Evolutionary conservation across 768 basidiomycete genomes (phyloP).

Genomic region (Lactarius indigo): DNA sequence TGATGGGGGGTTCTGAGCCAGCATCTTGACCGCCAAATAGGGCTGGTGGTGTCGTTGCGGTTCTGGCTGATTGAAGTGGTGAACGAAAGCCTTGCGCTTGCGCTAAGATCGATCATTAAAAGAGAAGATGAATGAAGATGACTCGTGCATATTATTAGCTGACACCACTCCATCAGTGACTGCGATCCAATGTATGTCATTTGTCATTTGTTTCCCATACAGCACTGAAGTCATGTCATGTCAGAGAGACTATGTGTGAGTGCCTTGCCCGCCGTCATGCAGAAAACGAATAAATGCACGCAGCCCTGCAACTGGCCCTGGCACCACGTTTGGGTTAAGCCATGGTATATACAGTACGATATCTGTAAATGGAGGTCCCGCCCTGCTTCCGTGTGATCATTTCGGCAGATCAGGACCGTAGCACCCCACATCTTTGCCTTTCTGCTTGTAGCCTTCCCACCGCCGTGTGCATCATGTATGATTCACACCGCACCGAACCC

Average conservation of each 20-base stretch:
- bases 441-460: not conserved
- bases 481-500: not conserved
- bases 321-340: not conserved
- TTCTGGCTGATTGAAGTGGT: not conserved
- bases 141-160: not conserved
- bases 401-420: not conserved
- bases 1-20: not conserved
- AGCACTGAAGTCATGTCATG: not conserved
- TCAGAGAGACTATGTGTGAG: not conserved
- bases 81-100: not conserved
- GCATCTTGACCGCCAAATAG: not conserved
- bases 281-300: not conserved
- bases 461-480: not conserved
- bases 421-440: not conserved
- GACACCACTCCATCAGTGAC: not conserved
- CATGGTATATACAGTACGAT: not conserved
- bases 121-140: not conserved
- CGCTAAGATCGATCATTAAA: not conserved
- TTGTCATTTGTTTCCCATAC: not conserved
- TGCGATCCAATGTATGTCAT: not conserved
- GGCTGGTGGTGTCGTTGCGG: not conserved
- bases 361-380: not conserved
- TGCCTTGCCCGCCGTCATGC: not conserved
- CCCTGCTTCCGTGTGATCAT: not conserved
- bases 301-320: not conserved